Percentiles rank a stretch among this genome's conserved stretches.
phyloP scores from a whole-genome alignment of 2,329 filamentous ascomycete species.

The Furcasterigmium sp. region DNA sequence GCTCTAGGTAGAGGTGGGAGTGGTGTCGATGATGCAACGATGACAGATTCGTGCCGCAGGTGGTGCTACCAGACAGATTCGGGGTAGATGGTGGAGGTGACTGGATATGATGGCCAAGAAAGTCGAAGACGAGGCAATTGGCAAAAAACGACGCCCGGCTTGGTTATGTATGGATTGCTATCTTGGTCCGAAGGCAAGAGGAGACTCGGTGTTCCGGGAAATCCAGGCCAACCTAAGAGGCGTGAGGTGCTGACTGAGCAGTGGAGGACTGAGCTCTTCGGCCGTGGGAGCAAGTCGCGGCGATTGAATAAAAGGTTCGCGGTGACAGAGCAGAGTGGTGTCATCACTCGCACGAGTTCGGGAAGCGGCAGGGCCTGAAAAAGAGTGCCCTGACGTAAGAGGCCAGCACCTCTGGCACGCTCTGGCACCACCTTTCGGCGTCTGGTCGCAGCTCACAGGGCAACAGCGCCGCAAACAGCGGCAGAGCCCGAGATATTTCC shows the following conservation, averaged over 20 bases:
- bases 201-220: too few relatives aligned
- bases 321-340: conserved; percentile 6
- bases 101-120: too few relatives aligned
- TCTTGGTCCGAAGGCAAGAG: background rate
- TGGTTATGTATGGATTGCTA: too few relatives aligned
- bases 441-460: background rate
- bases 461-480: conserved; percentile 11
- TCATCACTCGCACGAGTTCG: conserved; percentile 4
- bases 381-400: background rate
- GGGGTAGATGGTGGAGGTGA: too few relatives aligned
- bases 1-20: conserved; percentile 4
- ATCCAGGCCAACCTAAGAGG: too few relatives aligned
- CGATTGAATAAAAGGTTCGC: too few relatives aligned
- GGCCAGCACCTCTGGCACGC: conserved; percentile 1
- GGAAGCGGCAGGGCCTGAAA: too few relatives aligned
- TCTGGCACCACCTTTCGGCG: background rate
- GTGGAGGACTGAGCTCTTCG: background rate
- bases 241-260: too few relatives aligned
- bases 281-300: background rate
- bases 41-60: background rate
- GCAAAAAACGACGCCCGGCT: too few relatives aligned
- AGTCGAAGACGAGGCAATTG: background rate
- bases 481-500: conserved; percentile 24
- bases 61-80: too few relatives aligned
- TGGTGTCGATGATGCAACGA: background rate